A percentile compares a stretch with the other conserved stretches of the same genome.
Evolutionary conservation across 2,329 filamentous ascomycete genomes (phyloP).

Genomic region (Botrytis squamosa): DNA sequence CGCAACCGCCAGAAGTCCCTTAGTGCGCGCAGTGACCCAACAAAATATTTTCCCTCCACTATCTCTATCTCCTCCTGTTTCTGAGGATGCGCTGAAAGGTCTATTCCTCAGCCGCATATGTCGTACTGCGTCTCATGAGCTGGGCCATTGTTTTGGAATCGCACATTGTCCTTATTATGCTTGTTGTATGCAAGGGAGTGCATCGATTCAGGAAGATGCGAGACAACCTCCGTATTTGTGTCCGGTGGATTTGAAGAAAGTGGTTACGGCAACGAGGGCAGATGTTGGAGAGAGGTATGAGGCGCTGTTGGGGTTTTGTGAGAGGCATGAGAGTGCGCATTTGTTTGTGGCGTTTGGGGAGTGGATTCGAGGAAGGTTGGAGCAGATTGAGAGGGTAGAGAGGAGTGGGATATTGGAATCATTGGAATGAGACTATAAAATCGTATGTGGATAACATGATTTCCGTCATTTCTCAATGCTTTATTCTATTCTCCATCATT

Average conservation of each 20-base stretch:
- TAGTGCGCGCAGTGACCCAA: conserved; percentile 41
- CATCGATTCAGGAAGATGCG: conserved; percentile 55
- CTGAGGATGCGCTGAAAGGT: conserved; percentile 37
- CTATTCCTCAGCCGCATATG: conserved; percentile 59
- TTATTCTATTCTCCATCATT: no score
- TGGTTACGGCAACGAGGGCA: conserved; percentile 40
- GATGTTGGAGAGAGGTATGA: conserved; percentile 43
- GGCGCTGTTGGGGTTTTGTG: conserved; percentile 46
- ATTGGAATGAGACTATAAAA: neutral
- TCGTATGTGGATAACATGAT: neutral
- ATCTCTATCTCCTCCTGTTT: conserved; percentile 24
- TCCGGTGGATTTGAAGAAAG: conserved; percentile 56
- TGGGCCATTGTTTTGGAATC: conserved; percentile 66
- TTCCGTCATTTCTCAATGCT: neutral
- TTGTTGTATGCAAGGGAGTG: conserved; percentile 62
- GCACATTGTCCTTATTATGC: conserved; percentile 66
- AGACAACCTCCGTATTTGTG: conserved; percentile 64
- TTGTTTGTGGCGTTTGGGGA: conserved; percentile 48
- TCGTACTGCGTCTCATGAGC: conserved; percentile 61
- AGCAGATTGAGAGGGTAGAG: conserved; percentile 9
- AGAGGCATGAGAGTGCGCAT: conserved; percentile 41
- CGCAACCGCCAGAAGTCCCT: conserved; percentile 25
- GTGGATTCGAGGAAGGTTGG: conserved; percentile 44
- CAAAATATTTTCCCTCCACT: conserved; percentile 25
- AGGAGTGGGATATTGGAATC: neutral